Conservation (phyloP, 495 filamentous ascomycete genomes). For the Lasiosphaeria miniovina region DNA sequence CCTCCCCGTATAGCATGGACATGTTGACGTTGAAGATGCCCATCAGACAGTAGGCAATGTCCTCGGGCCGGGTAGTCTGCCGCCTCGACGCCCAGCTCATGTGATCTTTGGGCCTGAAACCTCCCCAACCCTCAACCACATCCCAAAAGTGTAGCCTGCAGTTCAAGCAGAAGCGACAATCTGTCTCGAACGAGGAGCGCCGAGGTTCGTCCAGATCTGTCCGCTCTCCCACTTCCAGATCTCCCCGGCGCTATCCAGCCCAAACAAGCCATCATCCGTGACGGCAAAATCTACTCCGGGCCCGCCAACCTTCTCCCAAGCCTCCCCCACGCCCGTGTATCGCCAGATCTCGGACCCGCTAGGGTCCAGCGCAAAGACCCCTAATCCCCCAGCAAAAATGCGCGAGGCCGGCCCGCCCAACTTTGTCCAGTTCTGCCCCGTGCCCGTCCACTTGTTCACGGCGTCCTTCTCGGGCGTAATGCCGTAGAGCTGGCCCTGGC, state of each 20-base stretch:
- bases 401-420: not conserved
- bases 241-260: no score
- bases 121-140: no score
- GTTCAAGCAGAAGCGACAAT: no score
- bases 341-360: not conserved
- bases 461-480: not conserved
- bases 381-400: not conserved
- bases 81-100: constrained; percentile 12
- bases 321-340: not conserved
- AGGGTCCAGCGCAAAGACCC: not conserved
- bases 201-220: no score
- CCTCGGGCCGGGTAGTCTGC: constrained; percentile 7
- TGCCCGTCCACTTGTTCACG: not conserved
- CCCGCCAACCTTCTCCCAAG: not conserved
- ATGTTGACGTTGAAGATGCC: constrained; percentile 13
- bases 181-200: no score
- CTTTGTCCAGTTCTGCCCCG: not conserved
- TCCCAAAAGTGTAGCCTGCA: no score
- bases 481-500: not conserved
- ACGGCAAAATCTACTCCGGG: not conserved
- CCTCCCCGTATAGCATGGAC: constrained; percentile 12
- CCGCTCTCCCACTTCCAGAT: no score
- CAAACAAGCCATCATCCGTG: no score
- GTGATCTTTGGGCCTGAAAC: no score
- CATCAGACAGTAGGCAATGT: constrained; percentile 15